Evolutionary conservation across 78 protist genomes (phyloP).

Genomic region (Capsaspora owczarzaki): DNA sequence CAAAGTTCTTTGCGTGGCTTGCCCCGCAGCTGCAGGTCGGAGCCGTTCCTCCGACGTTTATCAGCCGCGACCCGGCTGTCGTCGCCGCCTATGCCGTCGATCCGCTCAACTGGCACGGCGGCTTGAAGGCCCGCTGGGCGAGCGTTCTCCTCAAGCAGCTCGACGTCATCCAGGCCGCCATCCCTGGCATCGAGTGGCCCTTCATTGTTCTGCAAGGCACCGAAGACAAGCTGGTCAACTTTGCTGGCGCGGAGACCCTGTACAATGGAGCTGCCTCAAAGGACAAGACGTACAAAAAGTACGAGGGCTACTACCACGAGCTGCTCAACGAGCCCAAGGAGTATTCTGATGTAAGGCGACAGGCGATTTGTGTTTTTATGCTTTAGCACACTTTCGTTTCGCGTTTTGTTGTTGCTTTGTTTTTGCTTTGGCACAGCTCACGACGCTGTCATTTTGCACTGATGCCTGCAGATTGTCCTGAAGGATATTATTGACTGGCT

Average conservation of each 20-base stretch:
- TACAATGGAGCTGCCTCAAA: neutral
- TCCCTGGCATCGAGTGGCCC: neutral
- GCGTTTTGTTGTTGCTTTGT: neutral
- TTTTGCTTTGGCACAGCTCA: neutral
- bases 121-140: conserved; percentile 1
- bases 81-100: neutral
- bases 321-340: neutral
- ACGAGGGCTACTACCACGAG: neutral
- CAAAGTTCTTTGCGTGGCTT: neutral
- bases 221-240: neutral
- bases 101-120: conserved; percentile 6
- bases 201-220: neutral
- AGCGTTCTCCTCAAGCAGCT: neutral
- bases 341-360: too few relatives aligned
- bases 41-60: neutral
- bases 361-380: too few relatives aligned
- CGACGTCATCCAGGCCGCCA: neutral
- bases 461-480: neutral
- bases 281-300: neutral
- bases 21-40: neutral
- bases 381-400: too few relatives aligned
- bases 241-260: neutral
- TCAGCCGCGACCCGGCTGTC: neutral
- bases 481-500: neutral
- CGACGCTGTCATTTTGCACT: neutral